These are phyloP conservation scores for Bryoglossum gracile DNA, from an alignment of 495 filamentous ascomycete species.

Conservation along the genomic window DNA sequence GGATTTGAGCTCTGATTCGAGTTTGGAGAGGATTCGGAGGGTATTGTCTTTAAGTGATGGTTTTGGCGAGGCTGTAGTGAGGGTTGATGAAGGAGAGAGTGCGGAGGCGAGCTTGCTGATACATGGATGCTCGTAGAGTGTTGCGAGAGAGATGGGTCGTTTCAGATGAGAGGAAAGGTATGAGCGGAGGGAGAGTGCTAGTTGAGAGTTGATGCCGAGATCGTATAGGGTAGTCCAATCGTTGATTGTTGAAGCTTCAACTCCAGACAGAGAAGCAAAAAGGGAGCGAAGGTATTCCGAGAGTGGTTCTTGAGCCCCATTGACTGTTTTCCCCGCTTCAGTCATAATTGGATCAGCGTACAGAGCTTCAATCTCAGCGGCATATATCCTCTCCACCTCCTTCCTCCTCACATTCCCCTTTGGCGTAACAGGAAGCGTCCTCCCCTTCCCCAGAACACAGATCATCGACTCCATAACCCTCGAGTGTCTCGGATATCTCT, in stretches of 20 bases:
- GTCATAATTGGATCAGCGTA: slow-evolving; percentile 1
- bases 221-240: slow-evolving; percentile 22
- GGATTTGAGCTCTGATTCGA: slow-evolving; percentile 17
- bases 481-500: slow-evolving; percentile 18
- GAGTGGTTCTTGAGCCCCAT: not conserved
- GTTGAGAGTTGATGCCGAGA: slow-evolving; percentile 22
- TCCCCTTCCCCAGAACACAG: slow-evolving; percentile 16
- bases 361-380: slow-evolving; percentile 9
- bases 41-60: not conserved
- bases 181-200: slow-evolving; percentile 15
- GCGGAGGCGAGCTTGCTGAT: slow-evolving; percentile 15
- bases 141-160: slow-evolving; percentile 12
- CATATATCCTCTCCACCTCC: slow-evolving; percentile 15
- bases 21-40: slow-evolving; percentile 13
- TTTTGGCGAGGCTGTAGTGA: not conserved
- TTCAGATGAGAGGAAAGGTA: slow-evolving; percentile 15
- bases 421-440: slow-evolving; percentile 18
- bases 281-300: slow-evolving; percentile 15
- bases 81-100: not conserved
- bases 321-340: not conserved
- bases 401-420: slow-evolving; percentile 25
- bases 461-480: slow-evolving; percentile 19
- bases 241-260: slow-evolving; percentile 9
- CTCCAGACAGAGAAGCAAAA: slow-evolving; percentile 9
- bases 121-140: slow-evolving; percentile 20